Evolutionary conservation across 108 stramenopile genomes (phyloP).

Genomic region (Pseudonitzschia delicatissima): DNA sequence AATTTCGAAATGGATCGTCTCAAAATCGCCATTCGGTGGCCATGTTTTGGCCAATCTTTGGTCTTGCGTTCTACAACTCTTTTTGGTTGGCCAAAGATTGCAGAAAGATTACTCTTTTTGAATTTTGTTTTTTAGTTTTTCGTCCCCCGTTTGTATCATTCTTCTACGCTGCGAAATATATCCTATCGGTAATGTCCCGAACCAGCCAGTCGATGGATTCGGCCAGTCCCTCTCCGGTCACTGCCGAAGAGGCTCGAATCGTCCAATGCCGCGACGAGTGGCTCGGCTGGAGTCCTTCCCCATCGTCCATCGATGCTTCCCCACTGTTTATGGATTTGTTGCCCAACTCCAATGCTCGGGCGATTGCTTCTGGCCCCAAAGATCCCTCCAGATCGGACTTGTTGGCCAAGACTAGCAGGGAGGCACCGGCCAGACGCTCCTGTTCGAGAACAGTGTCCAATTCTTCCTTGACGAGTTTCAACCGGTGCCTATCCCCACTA

Average conservation of each 20-base stretch:
- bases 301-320: too few species aligned
- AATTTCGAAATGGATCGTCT: too few species aligned
- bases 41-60: too few species aligned
- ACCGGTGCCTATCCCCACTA: conserved; percentile 75
- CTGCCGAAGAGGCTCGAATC: conserved; percentile 90
- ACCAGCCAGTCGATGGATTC: conserved; percentile 97
- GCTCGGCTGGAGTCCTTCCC: too few species aligned
- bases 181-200: conserved; percentile 88
- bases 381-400: conserved; percentile 97
- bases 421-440: conserved; percentile 97
- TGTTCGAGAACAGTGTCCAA: conserved; percentile 80
- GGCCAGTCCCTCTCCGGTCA: conserved; percentile 91
- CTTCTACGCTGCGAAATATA: conserved; percentile 76
- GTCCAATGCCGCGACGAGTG: conserved; percentile 71
- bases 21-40: too few species aligned
- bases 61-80: too few species aligned
- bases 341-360: conserved; percentile 65
- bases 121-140: background rate
- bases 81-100: too few species aligned
- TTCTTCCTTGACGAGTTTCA: conserved; percentile 88
- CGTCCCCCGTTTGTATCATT: background rate
- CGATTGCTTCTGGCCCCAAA: conserved; percentile 75
- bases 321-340: conserved; percentile 50
- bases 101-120: background rate
- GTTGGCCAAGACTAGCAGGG: conserved; percentile 95